A percentile compares a stretch with the other conserved stretches of the same genome.
phyloP scores from a whole-genome alignment of 2,329 filamentous ascomycete genomes.

The Arthrobotrys iridis region DNA sequence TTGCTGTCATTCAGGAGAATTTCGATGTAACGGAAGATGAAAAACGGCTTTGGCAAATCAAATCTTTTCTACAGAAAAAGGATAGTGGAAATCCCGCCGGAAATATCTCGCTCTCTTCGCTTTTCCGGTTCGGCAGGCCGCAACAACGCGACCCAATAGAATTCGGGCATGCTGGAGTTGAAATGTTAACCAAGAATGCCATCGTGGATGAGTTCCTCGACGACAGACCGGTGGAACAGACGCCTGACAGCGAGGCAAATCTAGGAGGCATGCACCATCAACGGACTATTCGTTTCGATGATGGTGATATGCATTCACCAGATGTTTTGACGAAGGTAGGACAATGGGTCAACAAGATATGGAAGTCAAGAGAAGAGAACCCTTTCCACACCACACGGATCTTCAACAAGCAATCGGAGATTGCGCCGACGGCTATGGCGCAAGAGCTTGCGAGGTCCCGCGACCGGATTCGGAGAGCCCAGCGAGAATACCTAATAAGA shows the following conservation, averaged over 20 bases:
- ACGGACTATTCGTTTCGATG: slow-evolving; percentile 59
- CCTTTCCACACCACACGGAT: slow-evolving; percentile 91
- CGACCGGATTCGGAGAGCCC: slow-evolving; percentile 82
- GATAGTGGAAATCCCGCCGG: slow-evolving; percentile 74
- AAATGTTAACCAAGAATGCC: slow-evolving; percentile 95
- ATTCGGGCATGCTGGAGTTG: slow-evolving; percentile 90
- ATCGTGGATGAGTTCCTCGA: slow-evolving; percentile 95
- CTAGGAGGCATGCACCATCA: slow-evolving; percentile 46
- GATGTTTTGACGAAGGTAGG: slow-evolving; percentile 46
- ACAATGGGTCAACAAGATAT: slow-evolving; percentile 51
- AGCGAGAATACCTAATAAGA: slow-evolving; percentile 86
- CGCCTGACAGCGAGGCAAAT: neutral
- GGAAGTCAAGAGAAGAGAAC: slow-evolving; percentile 75
- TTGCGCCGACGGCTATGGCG: slow-evolving; percentile 70
- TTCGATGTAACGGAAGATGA: slow-evolving; percentile 99
- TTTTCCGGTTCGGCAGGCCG: slow-evolving; percentile 72
- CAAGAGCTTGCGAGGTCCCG: slow-evolving; percentile 87
- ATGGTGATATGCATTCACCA: slow-evolving; percentile 57
- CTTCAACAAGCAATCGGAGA: slow-evolving; percentile 54
- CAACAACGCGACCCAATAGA: slow-evolving; percentile 83
- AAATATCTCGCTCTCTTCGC: slow-evolving; percentile 79
- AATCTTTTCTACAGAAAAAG: slow-evolving; percentile 90
- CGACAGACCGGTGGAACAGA: slow-evolving; percentile 64
- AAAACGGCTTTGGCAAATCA: slow-evolving; percentile 95
- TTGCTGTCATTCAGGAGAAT: slow-evolving; percentile 99